Evolutionary conservation across 768 basidiomycete genomes (phyloP).

Genomic region (Trametes maxima): DNA sequence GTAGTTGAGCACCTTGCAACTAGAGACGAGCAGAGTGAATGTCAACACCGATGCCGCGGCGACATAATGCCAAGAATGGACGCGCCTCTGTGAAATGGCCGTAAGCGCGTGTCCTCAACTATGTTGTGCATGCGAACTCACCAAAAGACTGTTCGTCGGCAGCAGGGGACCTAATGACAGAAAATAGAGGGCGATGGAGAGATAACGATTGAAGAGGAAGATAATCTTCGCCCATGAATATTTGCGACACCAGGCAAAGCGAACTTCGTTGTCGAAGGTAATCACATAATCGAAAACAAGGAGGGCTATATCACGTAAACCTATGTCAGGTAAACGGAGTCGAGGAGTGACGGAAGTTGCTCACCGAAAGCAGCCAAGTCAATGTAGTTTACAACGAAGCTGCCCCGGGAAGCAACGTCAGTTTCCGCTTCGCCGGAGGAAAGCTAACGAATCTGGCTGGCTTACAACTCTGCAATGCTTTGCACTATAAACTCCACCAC

Average conservation of each 20-base stretch:
- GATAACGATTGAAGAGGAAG: constrained; percentile 21
- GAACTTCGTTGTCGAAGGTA: constrained; percentile 21
- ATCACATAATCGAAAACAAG: constrained; percentile 17
- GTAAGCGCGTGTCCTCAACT: neutral
- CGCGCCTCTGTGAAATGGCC: neutral
- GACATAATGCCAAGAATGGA: neutral
- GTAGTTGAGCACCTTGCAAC: constrained; percentile 10
- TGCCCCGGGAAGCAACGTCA: neutral
- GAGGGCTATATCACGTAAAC: neutral
- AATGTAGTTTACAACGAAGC: constrained; percentile 7
- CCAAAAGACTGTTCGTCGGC: neutral
- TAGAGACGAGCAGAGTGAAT: neutral
- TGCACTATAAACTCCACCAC: neutral
- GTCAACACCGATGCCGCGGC: neutral
- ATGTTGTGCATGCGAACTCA: neutral
- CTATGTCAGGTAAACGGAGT: neutral
- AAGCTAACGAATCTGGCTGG: neutral
- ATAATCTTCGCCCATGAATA: constrained; percentile 10
- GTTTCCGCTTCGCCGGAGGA: neutral
- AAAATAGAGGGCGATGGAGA: constrained; percentile 4
- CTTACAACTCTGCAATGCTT: neutral
- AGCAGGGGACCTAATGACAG: constrained; percentile 12
- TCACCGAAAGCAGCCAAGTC: constrained; percentile 19
- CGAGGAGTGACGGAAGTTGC: neutral
- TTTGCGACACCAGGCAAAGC: constrained; percentile 20